Percentiles rank a stretch among this genome's conserved stretches.
These are phyloP conservation scores for Dendrothele bispora DNA, from an alignment of 768 basidiomycete species.

Conservation along the genomic window DNA sequence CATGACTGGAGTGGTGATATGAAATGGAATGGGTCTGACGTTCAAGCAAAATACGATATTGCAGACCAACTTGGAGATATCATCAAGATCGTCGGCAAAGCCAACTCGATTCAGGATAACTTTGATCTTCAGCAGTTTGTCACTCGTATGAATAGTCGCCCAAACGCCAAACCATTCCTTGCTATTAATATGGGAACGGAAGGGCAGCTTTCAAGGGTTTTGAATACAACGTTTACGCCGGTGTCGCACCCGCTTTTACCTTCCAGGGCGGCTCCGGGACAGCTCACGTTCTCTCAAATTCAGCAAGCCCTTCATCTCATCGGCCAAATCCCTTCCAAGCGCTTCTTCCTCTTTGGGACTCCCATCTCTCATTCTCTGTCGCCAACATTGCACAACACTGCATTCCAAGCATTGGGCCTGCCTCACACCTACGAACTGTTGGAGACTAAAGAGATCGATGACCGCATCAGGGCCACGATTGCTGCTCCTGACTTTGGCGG, in stretches of 20 bases:
- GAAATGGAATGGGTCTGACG: slow-evolving; percentile 71
- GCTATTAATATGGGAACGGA: slow-evolving; percentile 92
- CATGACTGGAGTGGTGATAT: slow-evolving; percentile 90
- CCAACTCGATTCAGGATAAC: slow-evolving; percentile 74
- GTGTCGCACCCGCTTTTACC: slow-evolving; percentile 90
- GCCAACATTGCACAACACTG: slow-evolving; percentile 91
- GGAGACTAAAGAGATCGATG: slow-evolving; percentile 68
- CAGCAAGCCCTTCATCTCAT: slow-evolving; percentile 79
- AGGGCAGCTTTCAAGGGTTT: slow-evolving; percentile 88
- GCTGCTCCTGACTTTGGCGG: slow-evolving; percentile 81
- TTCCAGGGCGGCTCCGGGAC: slow-evolving; percentile 87
- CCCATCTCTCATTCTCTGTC: slow-evolving; percentile 91
- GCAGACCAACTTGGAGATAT: slow-evolving; percentile 80
- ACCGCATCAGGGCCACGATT: slow-evolving; percentile 64
- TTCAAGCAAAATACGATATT: slow-evolving; percentile 67
- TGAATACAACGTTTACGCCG: slow-evolving; percentile 85
- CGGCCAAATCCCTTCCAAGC: slow-evolving; percentile 71
- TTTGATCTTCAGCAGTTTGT: slow-evolving; percentile 76
- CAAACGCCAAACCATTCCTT: slow-evolving; percentile 76
- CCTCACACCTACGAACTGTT: slow-evolving; percentile 81
- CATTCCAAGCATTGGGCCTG: slow-evolving; percentile 75
- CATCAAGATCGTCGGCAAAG: slow-evolving; percentile 90
- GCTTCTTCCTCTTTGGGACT: slow-evolving; percentile 85
- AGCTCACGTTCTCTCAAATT: slow-evolving; percentile 86
- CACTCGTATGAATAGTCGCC: slow-evolving; percentile 37